Evolutionary conservation across 2,329 filamentous ascomycete genomes (phyloP), one percentile per base, ranked within the genome.

Genomic region (Neodidymelliopsis sp.): DNA sequence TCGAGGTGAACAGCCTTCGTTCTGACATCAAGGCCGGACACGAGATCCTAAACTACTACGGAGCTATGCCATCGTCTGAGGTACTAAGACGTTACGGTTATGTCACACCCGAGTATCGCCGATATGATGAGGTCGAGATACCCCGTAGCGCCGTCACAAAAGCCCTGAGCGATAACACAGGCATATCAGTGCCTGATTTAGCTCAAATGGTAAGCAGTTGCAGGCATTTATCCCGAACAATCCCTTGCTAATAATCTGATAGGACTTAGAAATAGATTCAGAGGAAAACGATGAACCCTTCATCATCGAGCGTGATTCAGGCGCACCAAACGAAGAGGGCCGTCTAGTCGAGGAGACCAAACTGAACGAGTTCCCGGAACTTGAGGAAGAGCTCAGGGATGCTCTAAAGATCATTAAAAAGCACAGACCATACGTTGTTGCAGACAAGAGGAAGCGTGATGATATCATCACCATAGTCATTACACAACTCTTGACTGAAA

Each of bases 31-130:
- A 39, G 27, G 34, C 56, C 9, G 59, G 61, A 0, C 38, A 56
- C 2, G 61, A 64, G 22, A 56, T 64, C 18, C 25, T 64, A 4
- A 64, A 64, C 20, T 64, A 64, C 24, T 64, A 64, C 6, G 61
- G 61, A 2, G 59, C 61, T 9, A 34, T 64, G 16, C 61, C 61
- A 2, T 55, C 59, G 8, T 61, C 61, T 0, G 61, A 64, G 18
- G 49, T 64, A 4, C 50, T 64, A 9, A 46, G 61, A 13, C 48
- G 61, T 19, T 64, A 64, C 19, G 61, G 61, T 2, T 64, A 64
- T 10, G 51, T 58, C 7, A 64, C 61, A 11, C 47, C 54, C 22
- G 59, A 58, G 30, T 59, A 64, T 15, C 45, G 24, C 6, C 50
- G 59, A 11, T 64, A 64, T 4, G 59, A 64, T 28, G 51, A 62